A percentile compares a stretch with the other conserved stretches of the same genome.
Evolutionary conservation across 2,329 filamentous ascomycete species (phyloP).

Genomic region (Didymellaceae sp.): DNA sequence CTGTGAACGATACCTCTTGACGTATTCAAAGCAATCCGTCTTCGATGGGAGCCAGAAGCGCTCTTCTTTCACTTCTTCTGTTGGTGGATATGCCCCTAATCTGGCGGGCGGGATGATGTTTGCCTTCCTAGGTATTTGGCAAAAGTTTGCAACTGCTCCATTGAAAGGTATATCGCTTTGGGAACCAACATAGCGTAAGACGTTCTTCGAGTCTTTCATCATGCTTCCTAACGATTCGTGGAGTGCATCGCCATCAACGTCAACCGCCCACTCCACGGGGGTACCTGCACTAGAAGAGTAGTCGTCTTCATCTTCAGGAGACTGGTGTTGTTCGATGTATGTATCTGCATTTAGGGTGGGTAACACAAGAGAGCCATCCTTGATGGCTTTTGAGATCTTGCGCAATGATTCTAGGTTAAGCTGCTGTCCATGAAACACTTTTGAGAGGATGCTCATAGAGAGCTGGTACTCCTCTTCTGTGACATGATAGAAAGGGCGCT

Average conservation of each 20-base stretch:
- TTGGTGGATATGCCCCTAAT: constrained; percentile 42
- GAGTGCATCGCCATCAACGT: constrained; percentile 40
- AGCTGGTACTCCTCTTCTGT: constrained; percentile 50
- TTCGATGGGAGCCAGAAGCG: constrained; percentile 40
- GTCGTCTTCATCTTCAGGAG: constrained; percentile 37
- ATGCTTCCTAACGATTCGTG: constrained; percentile 47
- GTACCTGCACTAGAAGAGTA: constrained; percentile 32
- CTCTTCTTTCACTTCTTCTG: constrained; percentile 27
- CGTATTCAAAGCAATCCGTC: constrained; percentile 39
- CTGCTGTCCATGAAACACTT: constrained; percentile 47
- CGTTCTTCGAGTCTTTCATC: constrained; percentile 47
- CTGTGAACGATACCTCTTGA: constrained; percentile 44
- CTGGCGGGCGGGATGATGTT: constrained; percentile 41
- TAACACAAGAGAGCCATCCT: constrained; percentile 37
- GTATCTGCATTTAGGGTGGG: constrained; percentile 34
- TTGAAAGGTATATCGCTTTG: constrained; percentile 50
- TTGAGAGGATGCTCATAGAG: constrained; percentile 46
- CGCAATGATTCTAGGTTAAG: constrained; percentile 44
- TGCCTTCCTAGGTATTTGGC: constrained; percentile 26
- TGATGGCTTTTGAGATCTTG: constrained; percentile 43
- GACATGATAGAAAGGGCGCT: constrained; percentile 49
- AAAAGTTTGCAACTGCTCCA: constrained; percentile 43
- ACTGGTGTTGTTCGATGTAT: constrained; percentile 31
- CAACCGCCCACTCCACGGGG: constrained; percentile 19
- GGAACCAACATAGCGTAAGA: constrained; percentile 45